phyloP scores from a whole-genome alignment of 1,284 basidiomycete species.

The Ganoderma meredithae region DNA sequence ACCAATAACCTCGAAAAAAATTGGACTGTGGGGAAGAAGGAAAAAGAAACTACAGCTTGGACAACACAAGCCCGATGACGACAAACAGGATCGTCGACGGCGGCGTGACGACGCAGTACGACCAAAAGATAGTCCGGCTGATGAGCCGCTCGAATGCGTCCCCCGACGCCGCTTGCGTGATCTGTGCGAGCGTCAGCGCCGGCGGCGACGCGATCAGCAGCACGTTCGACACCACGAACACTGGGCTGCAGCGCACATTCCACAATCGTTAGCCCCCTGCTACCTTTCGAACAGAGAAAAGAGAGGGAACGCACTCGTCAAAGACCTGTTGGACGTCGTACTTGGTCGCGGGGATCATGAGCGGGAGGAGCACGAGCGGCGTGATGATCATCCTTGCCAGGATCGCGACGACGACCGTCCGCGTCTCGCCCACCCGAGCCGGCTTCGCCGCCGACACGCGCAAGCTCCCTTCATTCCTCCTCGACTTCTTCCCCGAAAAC shows the following conservation, averaged over 20 bases:
- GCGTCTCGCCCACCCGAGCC: slow-evolving; percentile 71
- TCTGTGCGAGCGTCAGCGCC: slow-evolving; percentile 85
- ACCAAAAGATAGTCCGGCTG: slow-evolving; percentile 84
- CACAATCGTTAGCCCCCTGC: slow-evolving; percentile 6
- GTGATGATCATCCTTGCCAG: slow-evolving; percentile 87
- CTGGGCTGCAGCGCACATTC: slow-evolving; percentile 59
- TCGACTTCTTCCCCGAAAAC: slow-evolving; percentile 42
- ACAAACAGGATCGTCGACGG: slow-evolving; percentile 81
- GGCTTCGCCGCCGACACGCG: slow-evolving; percentile 26
- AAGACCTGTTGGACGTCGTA: slow-evolving; percentile 72
- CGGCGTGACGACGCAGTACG: slow-evolving; percentile 84
- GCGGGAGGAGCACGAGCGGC: slow-evolving; percentile 78
- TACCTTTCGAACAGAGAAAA: neutral
- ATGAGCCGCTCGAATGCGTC: slow-evolving; percentile 93
- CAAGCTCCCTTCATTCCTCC: slow-evolving; percentile 25
- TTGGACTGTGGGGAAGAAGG: neutral
- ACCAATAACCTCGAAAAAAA: too few species aligned
- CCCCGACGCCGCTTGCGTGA: slow-evolving; percentile 87
- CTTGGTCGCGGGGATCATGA: slow-evolving; percentile 70
- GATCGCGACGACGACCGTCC: slow-evolving; percentile 84
- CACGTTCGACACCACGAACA: slow-evolving; percentile 84
- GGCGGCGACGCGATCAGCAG: slow-evolving; percentile 82
- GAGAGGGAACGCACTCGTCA: slow-evolving; percentile 65
- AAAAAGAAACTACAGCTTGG: slow-evolving; percentile 48
- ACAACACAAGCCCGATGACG: slow-evolving; percentile 71